These are phyloP conservation scores for Hemerocallis citrina DNA, from an alignment of 106 monocot species.

Conservation along the genomic window DNA sequence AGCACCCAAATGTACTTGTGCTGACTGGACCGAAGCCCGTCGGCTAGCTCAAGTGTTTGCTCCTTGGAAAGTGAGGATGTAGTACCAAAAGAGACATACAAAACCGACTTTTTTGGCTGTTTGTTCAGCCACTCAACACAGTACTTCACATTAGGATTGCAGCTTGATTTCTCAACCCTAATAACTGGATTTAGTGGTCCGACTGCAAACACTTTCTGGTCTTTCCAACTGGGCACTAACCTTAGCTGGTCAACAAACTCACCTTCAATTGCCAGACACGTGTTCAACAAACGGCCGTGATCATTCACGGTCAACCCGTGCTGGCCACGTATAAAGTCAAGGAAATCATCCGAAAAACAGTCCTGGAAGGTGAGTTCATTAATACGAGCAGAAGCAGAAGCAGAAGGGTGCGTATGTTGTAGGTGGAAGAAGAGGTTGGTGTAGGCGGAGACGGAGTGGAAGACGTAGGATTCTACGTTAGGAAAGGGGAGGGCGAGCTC, in stretches of 20 bases:
- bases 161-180: neutral
- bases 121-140: constrained; percentile 18
- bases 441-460: constrained; percentile 61
- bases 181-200: constrained; percentile 50
- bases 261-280: constrained; percentile 33
- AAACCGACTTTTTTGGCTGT: constrained; percentile 10
- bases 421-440: constrained; percentile 32
- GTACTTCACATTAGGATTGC: neutral
- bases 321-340: constrained; percentile 29
- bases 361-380: constrained; percentile 3
- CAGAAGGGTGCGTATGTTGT: neutral
- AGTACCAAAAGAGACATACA: constrained; percentile 24
- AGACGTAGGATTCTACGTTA: constrained; percentile 29
- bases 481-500: constrained; percentile 9
- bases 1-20: constrained; percentile 23
- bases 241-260: constrained; percentile 28
- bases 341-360: constrained; percentile 50
- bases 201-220: constrained; percentile 34
- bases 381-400: neutral
- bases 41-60: constrained; percentile 12
- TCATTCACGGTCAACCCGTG: constrained; percentile 7
- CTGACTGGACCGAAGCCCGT: constrained; percentile 5
- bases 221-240: constrained; percentile 9
- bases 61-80: neutral
- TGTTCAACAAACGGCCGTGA: constrained; percentile 43